A percentile compares a stretch with the other conserved stretches of the same genome.
These are phyloP conservation scores for Peronospora farinosa DNA, from an alignment of 352 stramenopile species.

Conservation along the genomic window DNA sequence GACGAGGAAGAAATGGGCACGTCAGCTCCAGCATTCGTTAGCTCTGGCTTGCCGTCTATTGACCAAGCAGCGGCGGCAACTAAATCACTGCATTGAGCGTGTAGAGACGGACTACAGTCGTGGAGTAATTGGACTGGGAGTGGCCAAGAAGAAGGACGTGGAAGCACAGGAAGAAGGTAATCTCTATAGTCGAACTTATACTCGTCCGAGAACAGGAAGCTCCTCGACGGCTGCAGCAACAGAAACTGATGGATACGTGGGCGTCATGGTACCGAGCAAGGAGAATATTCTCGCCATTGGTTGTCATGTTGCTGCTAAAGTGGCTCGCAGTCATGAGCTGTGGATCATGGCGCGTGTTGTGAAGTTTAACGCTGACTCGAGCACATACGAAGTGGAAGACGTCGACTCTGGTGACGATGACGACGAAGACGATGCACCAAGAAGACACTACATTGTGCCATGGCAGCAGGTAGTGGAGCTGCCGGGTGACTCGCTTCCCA, in stretches of 20 bases:
- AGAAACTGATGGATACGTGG: constrained; percentile 12
- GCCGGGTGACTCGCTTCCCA: constrained; percentile 58
- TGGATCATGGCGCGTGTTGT: constrained; percentile 92
- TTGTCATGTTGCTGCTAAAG: constrained; percentile 65
- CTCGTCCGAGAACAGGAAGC: constrained; percentile 18
- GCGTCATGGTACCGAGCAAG: constrained; percentile 17
- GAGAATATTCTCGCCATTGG: constrained; percentile 43
- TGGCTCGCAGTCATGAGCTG: constrained; percentile 70
- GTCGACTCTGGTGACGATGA: constrained; percentile 86
- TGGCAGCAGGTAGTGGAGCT: constrained; percentile 85
- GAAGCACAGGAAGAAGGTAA: constrained; percentile 24
- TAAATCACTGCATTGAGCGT: constrained; percentile 42
- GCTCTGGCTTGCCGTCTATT: constrained; percentile 51
- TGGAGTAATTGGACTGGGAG: constrained; percentile 28
- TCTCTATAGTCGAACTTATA: constrained; percentile 31
- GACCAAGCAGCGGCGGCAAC: constrained; percentile 43
- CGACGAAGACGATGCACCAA: constrained; percentile 38
- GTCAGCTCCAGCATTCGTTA: constrained; percentile 60
- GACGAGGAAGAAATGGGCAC: constrained; percentile 40
- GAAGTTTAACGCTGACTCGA: constrained; percentile 80
- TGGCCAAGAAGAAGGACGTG: constrained; percentile 15
- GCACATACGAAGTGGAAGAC: constrained; percentile 95
- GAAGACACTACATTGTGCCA: constrained; percentile 65
- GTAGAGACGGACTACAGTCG: constrained; percentile 49
- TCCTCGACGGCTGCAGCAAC: constrained; percentile 5